Conservation (phyloP, 345 rosid genomes). For the Acer yangbiense region DNA sequence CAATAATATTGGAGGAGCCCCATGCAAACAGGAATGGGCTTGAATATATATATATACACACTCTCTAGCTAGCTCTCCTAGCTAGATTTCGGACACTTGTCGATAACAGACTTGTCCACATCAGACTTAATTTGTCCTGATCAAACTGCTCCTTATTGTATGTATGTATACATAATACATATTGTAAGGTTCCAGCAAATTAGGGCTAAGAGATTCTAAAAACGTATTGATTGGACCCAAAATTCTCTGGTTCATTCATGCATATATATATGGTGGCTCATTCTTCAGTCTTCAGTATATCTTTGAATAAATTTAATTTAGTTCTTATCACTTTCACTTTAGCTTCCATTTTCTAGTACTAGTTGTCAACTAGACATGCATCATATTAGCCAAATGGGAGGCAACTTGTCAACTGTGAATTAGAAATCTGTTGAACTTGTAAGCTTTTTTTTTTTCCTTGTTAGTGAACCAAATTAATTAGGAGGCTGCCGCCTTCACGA, state of each 20-base stretch:
- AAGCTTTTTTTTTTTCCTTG: too few relatives aligned
- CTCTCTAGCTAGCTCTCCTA: too few relatives aligned
- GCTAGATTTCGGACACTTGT: slow-evolving; percentile 22
- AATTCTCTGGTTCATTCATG: background rate
- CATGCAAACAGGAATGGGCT: slow-evolving; percentile 41
- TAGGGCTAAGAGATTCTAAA: background rate
- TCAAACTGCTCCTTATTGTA: background rate
- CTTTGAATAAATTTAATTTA: background rate
- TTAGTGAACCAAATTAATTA: too few relatives aligned
- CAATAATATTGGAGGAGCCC: slow-evolving; percentile 17
- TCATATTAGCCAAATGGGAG: too few relatives aligned
- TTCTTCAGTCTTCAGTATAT: background rate
- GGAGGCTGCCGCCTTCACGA: too few relatives aligned
- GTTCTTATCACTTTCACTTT: too few relatives aligned
- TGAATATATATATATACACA: background rate
- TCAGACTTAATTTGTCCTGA: background rate
- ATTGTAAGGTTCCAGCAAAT: slow-evolving; percentile 7
- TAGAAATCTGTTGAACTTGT: background rate
- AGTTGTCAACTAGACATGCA: too few relatives aligned
- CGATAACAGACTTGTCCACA: slow-evolving; percentile 30
- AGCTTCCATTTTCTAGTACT: too few relatives aligned
- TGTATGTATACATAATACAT: too few relatives aligned
- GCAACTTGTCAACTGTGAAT: too few relatives aligned
- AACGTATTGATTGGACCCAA: slow-evolving; percentile 5
- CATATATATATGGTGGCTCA: background rate